Percentiles rank a stretch among this genome's conserved stretches.
Evolutionary conservation across 345 rosid species (phyloP).

Genomic region (Nephelium lappaceum): DNA sequence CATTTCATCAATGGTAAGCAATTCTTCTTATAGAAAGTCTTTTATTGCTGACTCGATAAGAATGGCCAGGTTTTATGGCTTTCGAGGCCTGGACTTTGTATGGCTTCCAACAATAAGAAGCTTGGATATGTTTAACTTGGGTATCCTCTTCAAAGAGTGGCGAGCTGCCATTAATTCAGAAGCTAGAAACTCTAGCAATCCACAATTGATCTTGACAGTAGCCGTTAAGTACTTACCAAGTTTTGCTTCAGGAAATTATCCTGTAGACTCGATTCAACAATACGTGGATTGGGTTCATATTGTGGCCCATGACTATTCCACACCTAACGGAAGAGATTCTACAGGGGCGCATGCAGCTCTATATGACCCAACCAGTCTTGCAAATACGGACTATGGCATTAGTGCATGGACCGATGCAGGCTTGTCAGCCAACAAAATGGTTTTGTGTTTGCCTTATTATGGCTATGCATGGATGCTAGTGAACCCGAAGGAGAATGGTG

Average conservation of each 20-base stretch:
- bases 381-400: background rate
- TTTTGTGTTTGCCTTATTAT: constrained; percentile 34
- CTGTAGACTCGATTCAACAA: background rate
- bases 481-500: background rate
- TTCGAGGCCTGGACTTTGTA: background rate
- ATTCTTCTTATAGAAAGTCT: background rate
- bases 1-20: constrained; percentile 6
- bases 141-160: background rate
- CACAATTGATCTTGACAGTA: background rate
- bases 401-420: background rate
- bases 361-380: background rate
- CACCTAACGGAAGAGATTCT: background rate
- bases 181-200: background rate
- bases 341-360: background rate
- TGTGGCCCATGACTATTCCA: background rate
- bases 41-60: background rate
- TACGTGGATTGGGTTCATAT: background rate
- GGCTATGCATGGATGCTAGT: constrained; percentile 34
- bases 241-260: background rate
- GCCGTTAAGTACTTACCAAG: background rate
- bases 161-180: background rate
- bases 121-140: background rate
- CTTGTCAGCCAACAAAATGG: constrained; percentile 21
- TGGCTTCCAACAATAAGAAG: background rate
- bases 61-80: background rate